Evolutionary conservation across 2,329 filamentous ascomycete genomes (phyloP).

Genomic region (Stachybotrys chlorohalonatus): DNA sequence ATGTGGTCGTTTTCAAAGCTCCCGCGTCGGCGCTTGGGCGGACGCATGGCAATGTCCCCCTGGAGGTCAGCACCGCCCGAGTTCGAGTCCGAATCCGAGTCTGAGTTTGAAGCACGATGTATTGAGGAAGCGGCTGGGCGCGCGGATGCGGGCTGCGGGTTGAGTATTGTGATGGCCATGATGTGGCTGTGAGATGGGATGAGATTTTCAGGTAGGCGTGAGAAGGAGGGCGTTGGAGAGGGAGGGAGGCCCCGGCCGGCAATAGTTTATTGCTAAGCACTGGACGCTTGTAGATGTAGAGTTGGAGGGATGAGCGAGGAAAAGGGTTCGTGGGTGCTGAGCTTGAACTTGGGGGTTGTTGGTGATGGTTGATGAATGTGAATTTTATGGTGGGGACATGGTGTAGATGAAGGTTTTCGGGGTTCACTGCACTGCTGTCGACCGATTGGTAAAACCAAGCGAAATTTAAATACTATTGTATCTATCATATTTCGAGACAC

Average conservation of each 20-base stretch:
- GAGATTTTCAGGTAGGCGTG: slow-evolving; percentile 4
- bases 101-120: slow-evolving; percentile 15
- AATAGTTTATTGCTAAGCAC: not conserved
- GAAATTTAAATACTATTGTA: too few species aligned
- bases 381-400: not conserved
- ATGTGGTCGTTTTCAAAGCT: slow-evolving; percentile 11
- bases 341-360: not conserved
- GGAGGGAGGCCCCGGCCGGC: too few species aligned
- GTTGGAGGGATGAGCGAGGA: not conserved
- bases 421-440: too few species aligned
- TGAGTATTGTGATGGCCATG: slow-evolving; percentile 42
- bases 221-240: not conserved
- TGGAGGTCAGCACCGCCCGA: slow-evolving; percentile 34
- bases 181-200: slow-evolving; percentile 7
- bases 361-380: not conserved
- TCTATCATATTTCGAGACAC: too few species aligned
- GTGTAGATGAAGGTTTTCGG: slow-evolving; percentile 14
- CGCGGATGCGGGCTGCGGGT: slow-evolving; percentile 24
- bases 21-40: slow-evolving; percentile 27
- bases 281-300: not conserved
- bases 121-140: slow-evolving; percentile 8
- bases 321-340: not conserved
- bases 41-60: slow-evolving; percentile 35
- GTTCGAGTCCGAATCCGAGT: slow-evolving; percentile 34
- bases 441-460: not conserved